phyloP scores from a whole-genome alignment of 345 rosid species.

The Gossypium raimondii region DNA sequence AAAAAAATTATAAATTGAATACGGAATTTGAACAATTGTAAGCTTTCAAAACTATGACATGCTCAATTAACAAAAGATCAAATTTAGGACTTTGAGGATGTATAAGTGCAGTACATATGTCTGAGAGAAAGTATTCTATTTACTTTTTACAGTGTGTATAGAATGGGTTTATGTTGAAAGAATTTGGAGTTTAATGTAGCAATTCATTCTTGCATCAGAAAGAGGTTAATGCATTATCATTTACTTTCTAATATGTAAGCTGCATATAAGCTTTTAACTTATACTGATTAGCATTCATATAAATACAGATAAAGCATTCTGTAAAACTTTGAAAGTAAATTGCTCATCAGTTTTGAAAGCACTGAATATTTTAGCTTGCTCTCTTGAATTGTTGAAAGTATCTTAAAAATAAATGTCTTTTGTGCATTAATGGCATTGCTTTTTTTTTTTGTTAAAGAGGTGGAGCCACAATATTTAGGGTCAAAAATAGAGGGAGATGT shows the following conservation, averaged over 20 bases:
- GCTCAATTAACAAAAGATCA: background rate
- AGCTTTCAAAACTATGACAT: background rate
- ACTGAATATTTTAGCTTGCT: constrained; percentile 2
- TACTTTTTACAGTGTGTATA: background rate
- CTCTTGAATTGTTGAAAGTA: background rate
- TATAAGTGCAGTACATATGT: background rate
- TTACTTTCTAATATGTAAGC: background rate
- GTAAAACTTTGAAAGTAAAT: constrained; percentile 8
- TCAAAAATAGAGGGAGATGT: constrained; percentile 87
- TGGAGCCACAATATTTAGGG: constrained; percentile 95
- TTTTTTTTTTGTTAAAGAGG: constrained; percentile 51
- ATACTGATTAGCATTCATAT: background rate
- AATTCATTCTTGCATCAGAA: background rate
- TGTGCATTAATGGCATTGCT: constrained; percentile 15
- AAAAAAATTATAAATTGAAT: background rate
- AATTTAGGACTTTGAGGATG: background rate
- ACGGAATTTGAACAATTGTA: background rate
- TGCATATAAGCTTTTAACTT: constrained; percentile 2
- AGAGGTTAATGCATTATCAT: background rate
- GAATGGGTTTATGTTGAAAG: background rate
- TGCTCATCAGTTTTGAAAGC: background rate
- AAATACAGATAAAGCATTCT: constrained; percentile 9
- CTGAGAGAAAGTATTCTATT: background rate
- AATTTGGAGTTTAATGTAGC: constrained; percentile 1
- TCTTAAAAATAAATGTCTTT: background rate